Evolutionary conservation across 2,329 filamentous ascomycete species (phyloP), one percentile per base, ranked within the genome.

Genomic region (Verticillium nubilum): DNA sequence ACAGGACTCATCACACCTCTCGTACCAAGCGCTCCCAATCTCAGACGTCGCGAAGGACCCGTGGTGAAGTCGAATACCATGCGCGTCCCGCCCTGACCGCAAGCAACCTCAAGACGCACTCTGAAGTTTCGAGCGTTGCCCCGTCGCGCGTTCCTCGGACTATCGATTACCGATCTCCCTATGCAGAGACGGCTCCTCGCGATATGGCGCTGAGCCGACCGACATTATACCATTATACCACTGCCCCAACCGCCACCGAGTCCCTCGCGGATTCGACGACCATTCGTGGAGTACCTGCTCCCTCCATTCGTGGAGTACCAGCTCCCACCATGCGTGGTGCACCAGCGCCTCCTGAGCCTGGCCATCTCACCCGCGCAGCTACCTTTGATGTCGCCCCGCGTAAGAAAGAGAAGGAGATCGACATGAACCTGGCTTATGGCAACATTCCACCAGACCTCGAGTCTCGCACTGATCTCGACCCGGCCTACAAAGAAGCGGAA

Each of bases 391-490:
- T 57, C 27, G 56, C 26, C 42, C 72, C 73, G 54, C 78, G 74
- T 17, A 68, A 72, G 29, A 67, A 67, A 61, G 64, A 68, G 52
- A 78, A 82, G 66, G 79, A 86, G 59, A 87, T 97, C 66, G 94
- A 97, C 69, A 92, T 96, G 90, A 83, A 97, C 70, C 80, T 98
- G 7, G 94, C 94, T 7, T 98, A 97, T 68, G 94, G 94, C 61
- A 87, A 91, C 57, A 80, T 95, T 0, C 90, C 90, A 1, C 86
- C 90, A 59, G 85, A 92, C 67, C 74, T 91, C 74, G 71, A 76
- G 69, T 58, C 74, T 73, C 70, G 78, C 66, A 66, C 78, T 67
- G 76, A 84, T 68, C 68, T 81, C 53, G 79, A 81, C 61, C 75
- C 75, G 26, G 69, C 63, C 67, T 76, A 83, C 47, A 83, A 86